These are phyloP conservation scores for Lithospermum erythrorhizon DNA, from an alignment of 257 asterid genomes.

Conservation along the genomic window DNA sequence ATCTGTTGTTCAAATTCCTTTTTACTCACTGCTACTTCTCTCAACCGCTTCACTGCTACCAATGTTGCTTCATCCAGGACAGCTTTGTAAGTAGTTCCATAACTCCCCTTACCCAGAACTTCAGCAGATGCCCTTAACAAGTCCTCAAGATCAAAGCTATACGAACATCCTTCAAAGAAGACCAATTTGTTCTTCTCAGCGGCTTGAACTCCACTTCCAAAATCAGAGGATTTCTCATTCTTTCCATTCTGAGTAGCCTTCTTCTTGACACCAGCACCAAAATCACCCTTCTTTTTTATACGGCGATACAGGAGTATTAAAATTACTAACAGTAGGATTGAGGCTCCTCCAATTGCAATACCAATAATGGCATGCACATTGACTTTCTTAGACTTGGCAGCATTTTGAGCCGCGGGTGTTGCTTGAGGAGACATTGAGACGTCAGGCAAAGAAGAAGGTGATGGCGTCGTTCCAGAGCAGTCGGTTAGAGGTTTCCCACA, in stretches of 20 bases:
- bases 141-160: constrained; percentile 76
- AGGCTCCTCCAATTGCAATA: constrained; percentile 33
- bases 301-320: constrained; percentile 28
- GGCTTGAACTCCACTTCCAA: constrained; percentile 90
- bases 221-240: constrained; percentile 62
- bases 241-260: constrained; percentile 45
- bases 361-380: constrained; percentile 33
- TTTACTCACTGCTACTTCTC: constrained; percentile 57
- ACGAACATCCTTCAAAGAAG: constrained; percentile 62
- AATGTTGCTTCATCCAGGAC: constrained; percentile 61
- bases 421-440: constrained; percentile 10
- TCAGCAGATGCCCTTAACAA: constrained; percentile 93
- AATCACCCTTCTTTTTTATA: constrained; percentile 36
- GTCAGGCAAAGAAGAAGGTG: constrained; percentile 4
- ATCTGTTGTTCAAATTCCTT: constrained; percentile 86
- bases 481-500: constrained; percentile 51
- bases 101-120: constrained; percentile 87
- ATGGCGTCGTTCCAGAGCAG: constrained; percentile 36
- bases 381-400: constrained; percentile 22
- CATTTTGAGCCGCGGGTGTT: constrained; percentile 8
- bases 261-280: constrained; percentile 30
- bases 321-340: constrained; percentile 25
- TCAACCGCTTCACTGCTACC: constrained; percentile 76
- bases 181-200: constrained; percentile 77
- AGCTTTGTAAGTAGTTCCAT: constrained; percentile 88